Base-by-base conservation (phyloP, 2,329 filamentous ascomycete species). In the Colletotrichum eremochloae region DNA sequence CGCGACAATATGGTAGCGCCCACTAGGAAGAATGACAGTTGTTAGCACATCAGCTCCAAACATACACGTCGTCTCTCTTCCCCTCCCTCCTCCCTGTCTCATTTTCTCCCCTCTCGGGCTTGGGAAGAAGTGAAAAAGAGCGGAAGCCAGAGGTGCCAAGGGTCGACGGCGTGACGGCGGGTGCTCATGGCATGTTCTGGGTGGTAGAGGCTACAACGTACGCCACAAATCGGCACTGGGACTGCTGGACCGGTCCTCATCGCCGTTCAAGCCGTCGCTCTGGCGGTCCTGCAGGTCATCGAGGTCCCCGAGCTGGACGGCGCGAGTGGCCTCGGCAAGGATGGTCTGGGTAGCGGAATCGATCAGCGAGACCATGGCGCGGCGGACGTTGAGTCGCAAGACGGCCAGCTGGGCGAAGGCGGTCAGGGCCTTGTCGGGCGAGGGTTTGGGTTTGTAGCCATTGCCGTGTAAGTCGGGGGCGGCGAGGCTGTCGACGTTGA, bases 371-470 rank as follows among this genome's bases (percentile, higher is more conserved):
- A 89, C 82, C 79, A 89, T 84, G 53, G 81, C 83, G 48, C 87
- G 83, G 72, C 85, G 83, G 38, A 83, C 82, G 20, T 83, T 80
- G 52, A 88, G 79, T 0, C 86, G 81, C 67, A 88, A 81, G 12
- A 86, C 81, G 40, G 83, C 84, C 33, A 89, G 80, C 76, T 89
- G 87, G 5, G 86, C 85, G 68, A 86, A 84, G 5, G 84, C 82
- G 0, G 84, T 85, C 24, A 87, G 78, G 5, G 81, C 77, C 60
- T 78, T 79, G 73, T 83, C 82, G 64, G 79, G 76, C 9, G 80
- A 82, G n/a, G 78, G 75, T 44, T 77, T 76, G 7, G 80, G 78
- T 46, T 53, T 75, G 73, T 76, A 84, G 78, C 58, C 86, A 15
- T 65, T 65, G 68, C 73, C 76, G 44, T 76, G 74, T 63, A 75